These are phyloP conservation scores for Pisolithus albus DNA, from an alignment of 768 basidiomycete genomes.

Conservation along the genomic window DNA sequence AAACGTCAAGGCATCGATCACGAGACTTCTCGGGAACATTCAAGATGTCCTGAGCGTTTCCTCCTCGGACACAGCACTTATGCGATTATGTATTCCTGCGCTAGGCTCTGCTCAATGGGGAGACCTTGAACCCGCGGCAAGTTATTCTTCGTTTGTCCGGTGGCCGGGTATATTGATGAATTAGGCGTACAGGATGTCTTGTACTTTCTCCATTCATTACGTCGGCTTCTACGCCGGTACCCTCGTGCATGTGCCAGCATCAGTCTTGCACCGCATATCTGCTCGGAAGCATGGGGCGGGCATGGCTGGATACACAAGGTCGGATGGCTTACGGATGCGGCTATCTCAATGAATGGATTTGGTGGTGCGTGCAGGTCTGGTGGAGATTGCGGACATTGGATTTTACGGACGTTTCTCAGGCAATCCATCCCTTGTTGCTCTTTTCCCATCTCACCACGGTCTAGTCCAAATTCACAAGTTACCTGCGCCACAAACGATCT, in stretches of 20 bases:
- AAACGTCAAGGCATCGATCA: slow-evolving; percentile 13
- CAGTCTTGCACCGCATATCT: slow-evolving; percentile 58
- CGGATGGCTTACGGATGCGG: slow-evolving; percentile 72
- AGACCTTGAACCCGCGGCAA: slow-evolving; percentile 49
- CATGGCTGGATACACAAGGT: slow-evolving; percentile 71
- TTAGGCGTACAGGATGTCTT: slow-evolving; percentile 49
- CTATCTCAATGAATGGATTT: slow-evolving; percentile 70
- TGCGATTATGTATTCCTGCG: slow-evolving; percentile 56
- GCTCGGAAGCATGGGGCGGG: slow-evolving; percentile 52
- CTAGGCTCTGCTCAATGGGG: slow-evolving; percentile 69
- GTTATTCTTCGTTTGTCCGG: slow-evolving; percentile 6
- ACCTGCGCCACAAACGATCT: slow-evolving; percentile 66
- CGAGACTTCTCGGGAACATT: slow-evolving; percentile 24
- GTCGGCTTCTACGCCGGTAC: slow-evolving; percentile 49
- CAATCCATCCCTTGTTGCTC: slow-evolving; percentile 63
- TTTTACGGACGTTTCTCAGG: slow-evolving; percentile 35
- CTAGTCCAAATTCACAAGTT: slow-evolving; percentile 70
- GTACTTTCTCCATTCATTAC: slow-evolving; percentile 65
- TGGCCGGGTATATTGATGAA: slow-evolving; percentile 6
- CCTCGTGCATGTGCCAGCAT: slow-evolving; percentile 61
- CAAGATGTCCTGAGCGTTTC: slow-evolving; percentile 22
- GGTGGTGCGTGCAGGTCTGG: slow-evolving; percentile 48
- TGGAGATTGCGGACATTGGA: background rate
- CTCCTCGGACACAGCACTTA: slow-evolving; percentile 28
- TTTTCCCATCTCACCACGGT: slow-evolving; percentile 85